A percentile compares a stretch with the other conserved stretches of the same genome.
phyloP scores from a whole-genome alignment of 345 rosid species.

The Adansonia digitata region DNA sequence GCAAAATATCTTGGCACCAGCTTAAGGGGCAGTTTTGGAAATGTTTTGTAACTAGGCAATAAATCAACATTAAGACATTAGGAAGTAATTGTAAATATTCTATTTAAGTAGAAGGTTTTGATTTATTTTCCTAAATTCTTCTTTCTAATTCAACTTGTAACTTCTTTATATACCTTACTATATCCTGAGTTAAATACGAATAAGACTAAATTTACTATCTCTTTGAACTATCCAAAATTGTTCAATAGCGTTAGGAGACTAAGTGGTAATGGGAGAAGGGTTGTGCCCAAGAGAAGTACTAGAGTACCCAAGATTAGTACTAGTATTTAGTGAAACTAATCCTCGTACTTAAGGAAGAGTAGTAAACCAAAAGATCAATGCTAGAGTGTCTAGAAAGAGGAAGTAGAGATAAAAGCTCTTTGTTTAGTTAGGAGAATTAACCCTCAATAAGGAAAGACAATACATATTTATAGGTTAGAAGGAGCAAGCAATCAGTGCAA shows the following conservation, averaged over 20 bases:
- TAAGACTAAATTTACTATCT: too few relatives aligned
- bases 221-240: too few relatives aligned
- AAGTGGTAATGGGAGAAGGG: neutral
- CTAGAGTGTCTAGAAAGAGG: neutral
- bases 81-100: too few relatives aligned
- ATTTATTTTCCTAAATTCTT: too few relatives aligned
- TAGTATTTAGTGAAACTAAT: neutral
- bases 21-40: too few relatives aligned
- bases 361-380: neutral
- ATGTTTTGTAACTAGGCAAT: too few relatives aligned
- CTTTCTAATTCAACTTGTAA: too few relatives aligned
- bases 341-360: neutral
- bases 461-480: neutral
- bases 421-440: neutral
- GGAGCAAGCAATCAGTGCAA: neutral
- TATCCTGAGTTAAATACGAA: too few relatives aligned
- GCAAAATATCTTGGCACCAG: too few relatives aligned
- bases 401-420: neutral
- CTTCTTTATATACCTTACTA: too few relatives aligned
- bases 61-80: too few relatives aligned
- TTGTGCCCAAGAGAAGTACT: neutral
- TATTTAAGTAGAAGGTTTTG: too few relatives aligned
- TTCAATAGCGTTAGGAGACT: neutral
- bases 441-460: neutral
- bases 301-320: neutral